Base-by-base conservation (phyloP, 306 rosid species). In the Casuarina glauca region DNA sequence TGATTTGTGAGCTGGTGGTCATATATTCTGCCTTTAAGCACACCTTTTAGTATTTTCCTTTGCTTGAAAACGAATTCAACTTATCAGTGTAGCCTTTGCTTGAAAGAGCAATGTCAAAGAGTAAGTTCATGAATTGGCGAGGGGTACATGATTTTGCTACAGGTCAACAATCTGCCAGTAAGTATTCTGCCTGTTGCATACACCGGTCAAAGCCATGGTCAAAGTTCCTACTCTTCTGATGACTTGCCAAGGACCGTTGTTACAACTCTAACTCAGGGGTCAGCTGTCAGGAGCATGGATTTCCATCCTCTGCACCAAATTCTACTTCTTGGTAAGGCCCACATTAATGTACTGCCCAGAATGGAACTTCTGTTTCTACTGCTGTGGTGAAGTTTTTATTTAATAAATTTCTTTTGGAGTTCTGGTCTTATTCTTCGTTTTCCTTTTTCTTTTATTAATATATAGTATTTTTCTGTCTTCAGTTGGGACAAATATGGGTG, bases 401-500 rank as follows among this genome's bases (percentile, higher is more conserved):
- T 69, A 58, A 15, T 46, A 67, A 41, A 11, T 58, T 52, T 54
- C 74, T 67, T 48, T 67, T 49, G 75, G 35, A 35, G 35, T 38
- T 69, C 72, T 57, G 36, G 44, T 12, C 20, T 45, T 50, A 20
- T 76, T 53, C 64, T 55, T 53, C 72, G 13, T 26, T 26, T 26
- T 26, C 32, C 32, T 26, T 26, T 26, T 26, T 26, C 32, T 26
- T 26, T 26, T 26, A 26, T 26, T 26, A 26, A 26, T 26, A 26
- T 26, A 26, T 26, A 26, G 32, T 26, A 26, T 26, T 26, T 26
- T 26, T 26, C 32, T 26, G 32, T 26, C 32, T 26, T 80, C 84
- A 96, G 99, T 93, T 72, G 99, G 99, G 86, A 93, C 99, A 76
- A 90, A 82, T 84, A 82, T 84, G 89, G 99, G 99, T 10, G 99